phyloP scores from a whole-genome alignment of 2,329 filamentous ascomycete genomes.

The Ophiostoma quercus region DNA sequence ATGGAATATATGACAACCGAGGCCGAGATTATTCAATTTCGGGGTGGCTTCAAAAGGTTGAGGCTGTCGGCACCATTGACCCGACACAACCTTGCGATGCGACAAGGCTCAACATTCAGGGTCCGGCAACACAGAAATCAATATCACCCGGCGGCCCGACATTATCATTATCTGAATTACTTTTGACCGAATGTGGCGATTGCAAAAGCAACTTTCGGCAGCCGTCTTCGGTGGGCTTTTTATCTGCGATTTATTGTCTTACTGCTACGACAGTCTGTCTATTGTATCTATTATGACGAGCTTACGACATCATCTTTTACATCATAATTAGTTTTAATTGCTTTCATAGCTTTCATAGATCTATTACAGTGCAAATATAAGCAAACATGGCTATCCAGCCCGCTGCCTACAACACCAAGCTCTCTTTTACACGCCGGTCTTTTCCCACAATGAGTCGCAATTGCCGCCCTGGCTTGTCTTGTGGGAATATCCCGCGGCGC shows the following conservation, averaged over 20 bases:
- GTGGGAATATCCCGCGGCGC: conserved; percentile 56
- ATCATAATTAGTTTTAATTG: neutral
- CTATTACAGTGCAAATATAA: neutral
- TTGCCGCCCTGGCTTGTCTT: conserved; percentile 48
- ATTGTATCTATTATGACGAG: neutral
- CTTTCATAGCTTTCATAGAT: too few species aligned
- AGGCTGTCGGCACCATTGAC: neutral
- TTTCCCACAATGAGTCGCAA: conserved; percentile 57
- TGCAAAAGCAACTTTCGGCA: neutral
- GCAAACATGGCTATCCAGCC: neutral
- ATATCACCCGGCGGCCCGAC: neutral
- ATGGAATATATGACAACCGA: neutral
- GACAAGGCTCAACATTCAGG: neutral
- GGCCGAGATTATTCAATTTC: neutral
- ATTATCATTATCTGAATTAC: neutral
- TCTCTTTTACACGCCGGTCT: conserved; percentile 55
- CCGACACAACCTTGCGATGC: neutral
- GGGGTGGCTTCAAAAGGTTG: neutral
- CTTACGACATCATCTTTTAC: neutral
- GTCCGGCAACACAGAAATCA: neutral
- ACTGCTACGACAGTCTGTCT: neutral
- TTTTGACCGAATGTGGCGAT: neutral
- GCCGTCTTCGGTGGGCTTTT: neutral
- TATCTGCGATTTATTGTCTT: too few species aligned
- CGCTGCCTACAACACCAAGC: conserved; percentile 40